Evolutionary conservation across 352 stramenopile species (phyloP), one percentile per base, ranked within the genome.

Genomic region (Globisporangium paddicum): DNA sequence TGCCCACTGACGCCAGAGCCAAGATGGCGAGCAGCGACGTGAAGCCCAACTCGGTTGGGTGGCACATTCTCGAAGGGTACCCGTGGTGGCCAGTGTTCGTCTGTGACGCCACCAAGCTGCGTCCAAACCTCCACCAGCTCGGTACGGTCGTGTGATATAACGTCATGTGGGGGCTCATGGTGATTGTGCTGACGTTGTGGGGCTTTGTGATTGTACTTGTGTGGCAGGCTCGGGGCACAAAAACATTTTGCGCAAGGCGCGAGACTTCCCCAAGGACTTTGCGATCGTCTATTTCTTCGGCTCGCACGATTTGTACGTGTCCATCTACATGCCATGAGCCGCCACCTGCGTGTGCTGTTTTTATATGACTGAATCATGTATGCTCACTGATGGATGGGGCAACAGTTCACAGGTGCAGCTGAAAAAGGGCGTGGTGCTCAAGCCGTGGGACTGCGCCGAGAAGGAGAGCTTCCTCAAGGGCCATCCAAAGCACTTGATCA

Each of bases 71-170:
- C 13, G 82, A 93, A 63, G 85, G 85, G 19, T 91, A 76, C 67
- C 85, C 85, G 8, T 95, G 85, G 85, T 95, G 85, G 85, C 85
- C 85, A 51, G 82, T 93, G 58, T 93, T 89, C 70, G 73, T 95
- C 54, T 93, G 82, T 55, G 85, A 95, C 70, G 71, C 83, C 46
- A 73, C 65, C 37, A 91, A 90, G 70, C 73, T 95, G 50, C 85
- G 85, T 0, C 63, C 73, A 0, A 85, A 78, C 2, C 71, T 93
- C 46, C 68, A 91, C 42, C 28, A 75, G 8, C 72, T 93, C 53
- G 75, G 77, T 88, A 63, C 59, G 64, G 55, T 3, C 11, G 8
- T 6, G 19, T 18, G 11, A 10, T 0, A 5, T 19, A 16, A 16
- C 30, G 23, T n/a, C 13, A 1, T 34, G 8, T 3, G 21, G 5